A percentile compares a stretch with the other conserved stretches of the same genome.
phyloP scores from a whole-genome alignment of 345 rosid genomes.

The Eucalyptus viminalis region DNA sequence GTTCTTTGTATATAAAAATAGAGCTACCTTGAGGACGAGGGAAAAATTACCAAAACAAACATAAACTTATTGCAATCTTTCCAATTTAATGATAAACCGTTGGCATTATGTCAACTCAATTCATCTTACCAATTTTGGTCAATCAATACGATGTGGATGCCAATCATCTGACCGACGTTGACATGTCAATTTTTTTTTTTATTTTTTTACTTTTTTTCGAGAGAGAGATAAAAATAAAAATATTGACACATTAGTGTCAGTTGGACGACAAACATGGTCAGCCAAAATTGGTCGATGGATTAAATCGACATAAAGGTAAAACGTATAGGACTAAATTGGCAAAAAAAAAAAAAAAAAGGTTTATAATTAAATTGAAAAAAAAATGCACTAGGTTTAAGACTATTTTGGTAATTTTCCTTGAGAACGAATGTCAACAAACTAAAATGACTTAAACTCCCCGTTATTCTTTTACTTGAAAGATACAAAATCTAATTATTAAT shows the following conservation, averaged over 20 bases:
- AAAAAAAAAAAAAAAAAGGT: too few species aligned
- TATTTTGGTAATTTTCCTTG: accelerated
- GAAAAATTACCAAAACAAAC: background rate
- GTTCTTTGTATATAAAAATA: background rate
- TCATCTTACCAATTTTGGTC: too few species aligned
- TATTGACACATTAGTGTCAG: too few species aligned
- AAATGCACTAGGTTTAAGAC: too few species aligned
- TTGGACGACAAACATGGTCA: accelerated
- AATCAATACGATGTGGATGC: accelerated
- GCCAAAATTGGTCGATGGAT: accelerated
- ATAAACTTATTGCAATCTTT: too few species aligned
- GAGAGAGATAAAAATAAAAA: accelerated
- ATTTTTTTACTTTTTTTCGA: too few species aligned
- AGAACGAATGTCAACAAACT: background rate
- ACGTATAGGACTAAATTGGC: accelerated
- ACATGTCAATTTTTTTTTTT: too few species aligned
- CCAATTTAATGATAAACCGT: accelerated
- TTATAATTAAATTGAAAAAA: too few species aligned
- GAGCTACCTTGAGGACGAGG: background rate
- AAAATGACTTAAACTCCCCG: background rate
- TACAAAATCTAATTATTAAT: background rate
- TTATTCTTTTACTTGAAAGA: background rate
- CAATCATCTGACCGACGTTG: accelerated
- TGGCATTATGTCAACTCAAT: too few species aligned
- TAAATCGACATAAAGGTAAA: too few species aligned